Conservation (phyloP, 352 stramenopile species). For the Blastocystis sp. region DNA sequence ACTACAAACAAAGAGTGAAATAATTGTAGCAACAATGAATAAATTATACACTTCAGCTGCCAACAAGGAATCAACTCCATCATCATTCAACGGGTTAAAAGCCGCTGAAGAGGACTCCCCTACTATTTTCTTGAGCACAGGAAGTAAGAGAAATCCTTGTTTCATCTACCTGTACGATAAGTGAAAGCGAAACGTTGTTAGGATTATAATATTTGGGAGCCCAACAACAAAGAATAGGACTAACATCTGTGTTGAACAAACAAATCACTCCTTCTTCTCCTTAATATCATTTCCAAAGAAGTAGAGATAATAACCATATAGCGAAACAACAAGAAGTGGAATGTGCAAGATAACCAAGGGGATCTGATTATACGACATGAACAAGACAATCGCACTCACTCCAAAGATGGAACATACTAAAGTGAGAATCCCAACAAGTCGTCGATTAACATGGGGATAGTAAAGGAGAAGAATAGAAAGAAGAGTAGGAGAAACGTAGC, state of each 20-base stretch:
- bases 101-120: not conserved
- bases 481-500: not conserved
- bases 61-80: conserved; percentile 41
- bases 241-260: not conserved
- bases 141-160: too few relatives aligned
- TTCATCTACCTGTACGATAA: too few relatives aligned
- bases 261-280: not conserved
- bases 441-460: conserved; percentile 23
- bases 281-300: conserved; percentile 16
- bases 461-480: not conserved
- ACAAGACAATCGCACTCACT: not conserved
- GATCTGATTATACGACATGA: not conserved
- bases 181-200: too few relatives aligned
- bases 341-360: not conserved
- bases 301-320: conserved; percentile 30
- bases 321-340: not conserved
- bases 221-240: not conserved
- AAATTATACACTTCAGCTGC: conserved; percentile 54
- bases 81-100: not conserved
- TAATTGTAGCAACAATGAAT: conserved; percentile 60
- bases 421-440: conserved; percentile 1
- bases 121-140: not conserved
- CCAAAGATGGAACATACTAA: conserved; percentile 20
- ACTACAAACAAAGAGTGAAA: conserved; percentile 45
- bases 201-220: too few relatives aligned